A percentile compares a stretch with the other conserved stretches of the same genome.
Evolutionary conservation across 495 filamentous ascomycete genomes (phyloP).

Genomic region (Talaromyces proteolyticus): DNA sequence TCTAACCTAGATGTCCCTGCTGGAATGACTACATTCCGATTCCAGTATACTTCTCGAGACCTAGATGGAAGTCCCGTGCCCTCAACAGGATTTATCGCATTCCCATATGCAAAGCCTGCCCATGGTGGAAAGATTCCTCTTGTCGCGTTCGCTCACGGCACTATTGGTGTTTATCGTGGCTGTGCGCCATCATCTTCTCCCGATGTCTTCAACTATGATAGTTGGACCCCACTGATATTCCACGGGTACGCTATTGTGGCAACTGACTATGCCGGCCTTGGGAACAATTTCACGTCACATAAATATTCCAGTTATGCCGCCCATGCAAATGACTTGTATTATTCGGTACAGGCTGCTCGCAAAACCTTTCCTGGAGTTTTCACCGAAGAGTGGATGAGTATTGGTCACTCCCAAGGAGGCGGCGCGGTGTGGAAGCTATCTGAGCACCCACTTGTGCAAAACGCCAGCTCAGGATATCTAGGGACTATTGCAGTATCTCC

Average conservation of each 20-base stretch:
- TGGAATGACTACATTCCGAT: conserved; percentile 26
- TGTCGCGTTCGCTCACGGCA: conserved; percentile 43
- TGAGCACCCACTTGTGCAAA: conserved; percentile 22
- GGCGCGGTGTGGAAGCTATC: conserved; percentile 38
- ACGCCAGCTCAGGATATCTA: conserved; percentile 28
- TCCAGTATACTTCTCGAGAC: conserved; percentile 35
- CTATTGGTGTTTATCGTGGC: conserved; percentile 29
- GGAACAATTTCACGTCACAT: conserved; percentile 30
- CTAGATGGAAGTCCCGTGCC: conserved; percentile 37
- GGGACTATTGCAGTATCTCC: conserved; percentile 35
- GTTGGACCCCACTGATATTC: conserved; percentile 28
- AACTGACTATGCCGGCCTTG: conserved; percentile 47
- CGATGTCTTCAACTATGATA: conserved; percentile 31
- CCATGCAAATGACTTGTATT: conserved; percentile 37
- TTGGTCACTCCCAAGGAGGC: conserved; percentile 47
- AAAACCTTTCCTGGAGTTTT: conserved; percentile 28
- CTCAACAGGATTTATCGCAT: conserved; percentile 39
- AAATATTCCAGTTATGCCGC: conserved; percentile 27
- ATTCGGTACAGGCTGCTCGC: conserved; percentile 36
- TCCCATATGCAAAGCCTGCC: conserved; percentile 30
- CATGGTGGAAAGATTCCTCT: conserved; percentile 17
- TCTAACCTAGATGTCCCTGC: conserved; percentile 19
- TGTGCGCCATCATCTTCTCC: conserved; percentile 31
- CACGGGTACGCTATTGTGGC: conserved; percentile 44
- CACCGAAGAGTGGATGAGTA: conserved; percentile 29